Evolutionary conservation across 441 rosid genomes (phyloP).

Genomic region (Gossypium davidsonii): DNA sequence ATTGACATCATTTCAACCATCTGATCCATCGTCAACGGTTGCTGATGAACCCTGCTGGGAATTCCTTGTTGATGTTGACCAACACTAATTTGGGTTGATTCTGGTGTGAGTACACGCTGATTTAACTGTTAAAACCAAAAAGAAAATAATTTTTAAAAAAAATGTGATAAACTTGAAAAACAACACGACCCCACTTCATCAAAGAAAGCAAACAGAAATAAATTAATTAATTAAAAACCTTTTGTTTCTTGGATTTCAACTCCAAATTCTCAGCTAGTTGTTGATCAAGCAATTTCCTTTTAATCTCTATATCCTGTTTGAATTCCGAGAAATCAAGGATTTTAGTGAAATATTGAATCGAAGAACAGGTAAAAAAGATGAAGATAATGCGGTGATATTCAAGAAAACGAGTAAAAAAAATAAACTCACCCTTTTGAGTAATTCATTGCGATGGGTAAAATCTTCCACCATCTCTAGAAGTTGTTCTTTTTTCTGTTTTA

Average conservation of each 20-base stretch:
- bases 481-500: conserved; percentile 24
- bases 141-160: background rate
- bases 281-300: background rate
- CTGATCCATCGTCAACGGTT: background rate
- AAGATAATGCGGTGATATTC: background rate
- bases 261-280: conserved; percentile 9
- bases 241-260: conserved; percentile 20
- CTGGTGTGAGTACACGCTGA: background rate
- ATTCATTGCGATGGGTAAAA: conserved; percentile 13
- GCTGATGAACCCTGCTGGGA: background rate
- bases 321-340: background rate
- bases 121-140: background rate
- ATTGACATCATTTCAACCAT: background rate
- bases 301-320: conserved; percentile 23
- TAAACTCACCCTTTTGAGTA: conserved; percentile 16
- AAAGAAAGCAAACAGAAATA: background rate
- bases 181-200: background rate
- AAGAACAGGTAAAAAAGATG: background rate
- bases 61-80: background rate
- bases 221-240: background rate
- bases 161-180: background rate
- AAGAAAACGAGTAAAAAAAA: background rate
- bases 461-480: conserved; percentile 5
- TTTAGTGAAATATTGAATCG: background rate
- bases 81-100: too few species aligned